Evolutionary conservation across 306 rosid species (phyloP).

Genomic region (Albizia julibrissin): DNA sequence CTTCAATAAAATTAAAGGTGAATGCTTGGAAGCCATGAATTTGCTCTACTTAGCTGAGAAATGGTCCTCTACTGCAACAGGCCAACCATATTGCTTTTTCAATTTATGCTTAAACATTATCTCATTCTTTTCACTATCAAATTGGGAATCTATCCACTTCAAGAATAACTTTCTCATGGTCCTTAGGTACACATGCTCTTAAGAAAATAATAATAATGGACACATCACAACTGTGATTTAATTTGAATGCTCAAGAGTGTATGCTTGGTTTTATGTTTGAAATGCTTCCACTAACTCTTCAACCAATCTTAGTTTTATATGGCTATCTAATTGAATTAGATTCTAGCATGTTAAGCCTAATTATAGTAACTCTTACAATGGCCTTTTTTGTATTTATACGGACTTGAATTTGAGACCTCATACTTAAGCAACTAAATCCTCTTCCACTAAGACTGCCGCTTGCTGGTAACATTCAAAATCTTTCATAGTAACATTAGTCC

Average conservation of each 20-base stretch:
- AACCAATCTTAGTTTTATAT: not conserved
- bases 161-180: slow-evolving; percentile 25
- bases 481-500: not conserved
- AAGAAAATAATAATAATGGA: not conserved
- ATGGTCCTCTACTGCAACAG: not conserved
- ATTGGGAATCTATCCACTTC: slow-evolving; percentile 29
- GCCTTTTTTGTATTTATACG: too few relatives aligned
- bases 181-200: not conserved
- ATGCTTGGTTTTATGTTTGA: not conserved
- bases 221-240: not conserved
- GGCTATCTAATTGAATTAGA: too few relatives aligned
- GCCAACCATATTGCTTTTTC: not conserved
- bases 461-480: too few relatives aligned
- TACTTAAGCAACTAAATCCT: too few relatives aligned
- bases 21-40: not conserved
- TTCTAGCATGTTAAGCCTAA: too few relatives aligned
- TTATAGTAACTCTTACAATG: too few relatives aligned
- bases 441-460: too few relatives aligned
- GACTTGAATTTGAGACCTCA: too few relatives aligned
- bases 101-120: slow-evolving; percentile 13
- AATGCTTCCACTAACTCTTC: not conserved
- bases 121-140: slow-evolving; percentile 17
- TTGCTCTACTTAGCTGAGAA: not conserved
- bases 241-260: not conserved
- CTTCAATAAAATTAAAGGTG: not conserved